These are phyloP conservation scores for Chaetoceros muelleri DNA, from an alignment of 108 stramenopile genomes.

Conservation along the genomic window DNA sequence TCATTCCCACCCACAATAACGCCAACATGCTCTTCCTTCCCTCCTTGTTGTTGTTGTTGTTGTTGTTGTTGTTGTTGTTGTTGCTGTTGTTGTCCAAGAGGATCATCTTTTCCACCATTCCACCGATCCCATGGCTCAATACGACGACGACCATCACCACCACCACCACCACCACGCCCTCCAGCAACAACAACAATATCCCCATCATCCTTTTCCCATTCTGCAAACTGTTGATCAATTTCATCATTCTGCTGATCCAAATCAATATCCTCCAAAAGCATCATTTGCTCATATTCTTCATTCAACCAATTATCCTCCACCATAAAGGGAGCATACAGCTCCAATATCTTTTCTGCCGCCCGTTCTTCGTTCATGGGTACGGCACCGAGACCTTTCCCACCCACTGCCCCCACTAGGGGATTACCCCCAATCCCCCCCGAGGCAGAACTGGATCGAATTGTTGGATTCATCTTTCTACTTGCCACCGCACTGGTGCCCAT, in stretches of 20 bases:
- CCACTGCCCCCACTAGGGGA: background rate
- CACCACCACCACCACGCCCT: too few species aligned
- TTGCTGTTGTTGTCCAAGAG: too few species aligned
- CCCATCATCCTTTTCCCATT: constrained; percentile 5
- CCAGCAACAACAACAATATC: too few species aligned
- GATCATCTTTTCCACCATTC: constrained; percentile 27
- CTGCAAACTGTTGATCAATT: constrained; percentile 25
- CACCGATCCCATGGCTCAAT: constrained; percentile 75
- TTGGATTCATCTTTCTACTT: too few species aligned
- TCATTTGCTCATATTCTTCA: constrained; percentile 28
- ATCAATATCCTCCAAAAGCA: constrained; percentile 9
- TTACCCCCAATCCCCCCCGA: too few species aligned
- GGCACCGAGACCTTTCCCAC: constrained; percentile 4
- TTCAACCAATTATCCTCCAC: constrained; percentile 66
- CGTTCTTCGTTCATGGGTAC: constrained; percentile 12
- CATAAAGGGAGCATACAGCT: constrained; percentile 35
- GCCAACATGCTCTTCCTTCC: background rate
- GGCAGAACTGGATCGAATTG: too few species aligned
- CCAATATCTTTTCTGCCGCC: constrained; percentile 46
- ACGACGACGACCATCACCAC: too few species aligned
- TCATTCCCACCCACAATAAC: background rate
- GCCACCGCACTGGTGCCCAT: too few species aligned
- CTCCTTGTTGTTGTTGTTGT: constrained; percentile 3
- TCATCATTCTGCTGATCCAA: constrained; percentile 31
- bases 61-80: background rate